These are phyloP conservation scores for Verticillium albo-atrum DNA, from an alignment of 2,329 filamentous ascomycete genomes.

Conservation along the genomic window DNA sequence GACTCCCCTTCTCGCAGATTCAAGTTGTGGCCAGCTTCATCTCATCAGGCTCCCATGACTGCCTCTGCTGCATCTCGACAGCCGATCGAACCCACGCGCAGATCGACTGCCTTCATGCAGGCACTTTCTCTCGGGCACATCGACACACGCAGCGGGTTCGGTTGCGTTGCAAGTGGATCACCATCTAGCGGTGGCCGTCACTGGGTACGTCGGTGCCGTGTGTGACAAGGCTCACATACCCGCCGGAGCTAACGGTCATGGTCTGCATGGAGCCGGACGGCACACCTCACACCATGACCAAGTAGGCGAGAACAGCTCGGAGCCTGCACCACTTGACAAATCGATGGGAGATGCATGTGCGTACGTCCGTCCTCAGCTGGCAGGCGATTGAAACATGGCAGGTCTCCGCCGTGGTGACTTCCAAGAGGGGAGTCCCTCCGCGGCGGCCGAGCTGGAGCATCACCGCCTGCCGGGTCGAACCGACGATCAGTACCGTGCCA, in stretches of 20 bases:
- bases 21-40: neutral
- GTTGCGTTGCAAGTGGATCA: neutral
- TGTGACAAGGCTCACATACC: constrained; percentile 15
- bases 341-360: neutral
- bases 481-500: neutral
- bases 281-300: constrained; percentile 3
- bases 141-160: neutral
- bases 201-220: constrained; percentile 1
- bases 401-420: neutral
- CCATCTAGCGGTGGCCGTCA: neutral
- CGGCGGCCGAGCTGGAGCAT: neutral
- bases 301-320: neutral
- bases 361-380: neutral
- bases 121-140: neutral
- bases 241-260: constrained; percentile 11
- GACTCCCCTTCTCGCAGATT: neutral
- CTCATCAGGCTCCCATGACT: neutral
- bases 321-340: neutral
- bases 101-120: neutral
- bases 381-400: neutral
- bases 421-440: neutral
- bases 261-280: constrained; percentile 10
- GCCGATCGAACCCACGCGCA: neutral
- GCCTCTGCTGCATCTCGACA: neutral
- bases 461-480: neutral